Percentiles rank a stretch among this genome's conserved stretches.
Evolutionary conservation across 106 monocot genomes (phyloP).

Genomic region (Alisma plantagoaquatica): DNA sequence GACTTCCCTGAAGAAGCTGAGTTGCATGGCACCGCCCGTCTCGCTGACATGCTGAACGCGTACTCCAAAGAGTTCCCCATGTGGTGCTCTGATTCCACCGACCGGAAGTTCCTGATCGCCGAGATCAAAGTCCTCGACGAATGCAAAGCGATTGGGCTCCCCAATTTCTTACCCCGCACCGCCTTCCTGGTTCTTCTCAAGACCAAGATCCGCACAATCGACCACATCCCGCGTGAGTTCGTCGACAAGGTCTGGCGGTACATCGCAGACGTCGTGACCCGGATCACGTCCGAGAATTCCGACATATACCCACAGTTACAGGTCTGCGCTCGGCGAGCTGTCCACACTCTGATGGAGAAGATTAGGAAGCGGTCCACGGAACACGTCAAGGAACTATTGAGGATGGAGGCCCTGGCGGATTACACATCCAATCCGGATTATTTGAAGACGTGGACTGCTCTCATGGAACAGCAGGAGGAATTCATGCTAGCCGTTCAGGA

Average conservation of each 20-base stretch:
- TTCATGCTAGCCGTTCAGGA: not conserved
- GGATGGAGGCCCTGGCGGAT: conserved; percentile 9
- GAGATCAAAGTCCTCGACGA: conserved; percentile 5
- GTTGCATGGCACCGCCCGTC: too few species aligned
- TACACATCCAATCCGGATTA: conserved; percentile 9
- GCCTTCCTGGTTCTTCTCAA: not conserved
- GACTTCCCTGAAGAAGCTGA: too few species aligned
- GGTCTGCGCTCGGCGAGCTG: not conserved
- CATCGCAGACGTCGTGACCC: not conserved
- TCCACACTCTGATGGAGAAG: conserved; percentile 1
- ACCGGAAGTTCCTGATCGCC: too few species aligned
- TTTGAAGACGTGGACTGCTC: not conserved
- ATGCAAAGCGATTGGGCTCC: conserved; percentile 2
- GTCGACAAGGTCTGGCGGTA: conserved; percentile 3
- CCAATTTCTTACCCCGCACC: conserved; percentile 6
- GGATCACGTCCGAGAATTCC: not conserved
- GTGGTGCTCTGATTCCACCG: too few species aligned
- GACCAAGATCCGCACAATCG: not conserved
- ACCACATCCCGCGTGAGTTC: conserved; percentile 3
- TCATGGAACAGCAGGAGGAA: not conserved
- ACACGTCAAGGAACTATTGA: not conserved
- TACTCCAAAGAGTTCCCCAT: too few species aligned
- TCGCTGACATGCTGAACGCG: too few species aligned
- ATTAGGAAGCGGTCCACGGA: not conserved
- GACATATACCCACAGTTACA: conserved; percentile 12